Evolutionary conservation across 805 yeast species (phyloP).

Genomic region (Pichia thaimueangensis): DNA sequence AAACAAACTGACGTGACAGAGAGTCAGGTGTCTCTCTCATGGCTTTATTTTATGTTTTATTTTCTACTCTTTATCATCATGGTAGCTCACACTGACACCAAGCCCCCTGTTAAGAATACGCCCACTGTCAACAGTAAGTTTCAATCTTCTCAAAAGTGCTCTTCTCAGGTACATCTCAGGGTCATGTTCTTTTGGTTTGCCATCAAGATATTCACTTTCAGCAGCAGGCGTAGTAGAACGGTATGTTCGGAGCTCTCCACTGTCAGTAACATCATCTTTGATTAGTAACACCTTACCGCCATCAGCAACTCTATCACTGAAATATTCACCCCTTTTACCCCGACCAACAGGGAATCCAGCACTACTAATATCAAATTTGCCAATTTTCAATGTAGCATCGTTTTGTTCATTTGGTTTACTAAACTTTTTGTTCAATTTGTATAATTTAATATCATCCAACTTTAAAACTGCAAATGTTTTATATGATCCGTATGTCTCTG

Average conservation of each 20-base stretch:
- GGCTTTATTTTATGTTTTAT: too few relatives aligned
- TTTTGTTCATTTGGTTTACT: conserved; percentile 1
- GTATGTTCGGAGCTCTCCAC: not conserved
- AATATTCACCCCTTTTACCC: not conserved
- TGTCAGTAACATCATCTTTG: not conserved
- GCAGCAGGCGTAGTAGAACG: not conserved
- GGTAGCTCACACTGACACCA: conserved; percentile 1
- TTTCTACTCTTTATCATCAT: too few relatives aligned
- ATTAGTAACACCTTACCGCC: not conserved
- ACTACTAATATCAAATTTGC: not conserved
- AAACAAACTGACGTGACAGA: too few relatives aligned
- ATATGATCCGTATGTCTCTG: conserved; percentile 8
- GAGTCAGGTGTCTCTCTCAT: too few relatives aligned
- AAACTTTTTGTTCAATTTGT: conserved; percentile 6
- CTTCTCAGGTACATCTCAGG: not conserved
- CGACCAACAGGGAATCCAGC: not conserved
- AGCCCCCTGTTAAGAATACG: conserved; percentile 11
- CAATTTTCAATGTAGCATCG: not conserved
- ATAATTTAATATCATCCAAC: not conserved
- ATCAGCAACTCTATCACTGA: not conserved
- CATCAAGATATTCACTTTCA: not conserved
- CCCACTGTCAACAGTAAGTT: conserved; percentile 13
- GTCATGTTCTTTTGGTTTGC: too few relatives aligned
- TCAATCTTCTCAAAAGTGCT: conserved; percentile 10
- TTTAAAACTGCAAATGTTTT: conserved; percentile 14